A percentile compares a stretch with the other conserved stretches of the same genome.
Evolutionary conservation across 257 asterid species (phyloP).

Genomic region (Cruciata laevipes): DNA sequence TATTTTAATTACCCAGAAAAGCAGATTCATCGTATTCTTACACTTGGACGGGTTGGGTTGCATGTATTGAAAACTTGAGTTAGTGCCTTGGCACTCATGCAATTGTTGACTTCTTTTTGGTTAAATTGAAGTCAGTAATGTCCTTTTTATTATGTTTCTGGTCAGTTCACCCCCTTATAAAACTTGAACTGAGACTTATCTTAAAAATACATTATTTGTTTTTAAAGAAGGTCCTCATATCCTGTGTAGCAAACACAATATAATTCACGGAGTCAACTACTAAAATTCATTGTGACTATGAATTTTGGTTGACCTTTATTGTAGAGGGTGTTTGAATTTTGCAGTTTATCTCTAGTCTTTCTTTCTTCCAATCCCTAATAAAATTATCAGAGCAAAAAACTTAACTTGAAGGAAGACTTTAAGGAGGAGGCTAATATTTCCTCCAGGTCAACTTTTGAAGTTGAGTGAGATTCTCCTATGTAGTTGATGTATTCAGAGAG

Average conservation of each 20-base stretch:
- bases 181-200: neutral
- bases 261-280: no score
- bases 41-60: neutral
- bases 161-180: neutral
- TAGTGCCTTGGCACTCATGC: slow-evolving; percentile 54
- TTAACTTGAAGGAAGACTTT: neutral
- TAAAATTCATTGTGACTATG: neutral
- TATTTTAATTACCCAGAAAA: neutral
- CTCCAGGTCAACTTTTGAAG: slow-evolving; percentile 9
- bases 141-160: slow-evolving; percentile 11
- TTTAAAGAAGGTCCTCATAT: neutral
- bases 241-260: neutral
- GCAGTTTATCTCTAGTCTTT: neutral
- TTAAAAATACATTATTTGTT: neutral
- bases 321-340: neutral
- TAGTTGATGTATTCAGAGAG: neutral
- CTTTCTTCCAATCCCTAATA: neutral
- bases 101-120: slow-evolving; percentile 28
- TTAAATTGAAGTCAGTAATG: slow-evolving; percentile 8
- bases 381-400: neutral
- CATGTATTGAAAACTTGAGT: slow-evolving; percentile 7
- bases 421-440: neutral
- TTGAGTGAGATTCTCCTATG: slow-evolving; percentile 6
- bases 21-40: neutral
- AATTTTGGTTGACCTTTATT: neutral